Evolutionary conservation across 192 early-diverging fungal genomes (phyloP), one percentile per base, ranked within the genome.

Genomic region (Backusella tuberculispora): DNA sequence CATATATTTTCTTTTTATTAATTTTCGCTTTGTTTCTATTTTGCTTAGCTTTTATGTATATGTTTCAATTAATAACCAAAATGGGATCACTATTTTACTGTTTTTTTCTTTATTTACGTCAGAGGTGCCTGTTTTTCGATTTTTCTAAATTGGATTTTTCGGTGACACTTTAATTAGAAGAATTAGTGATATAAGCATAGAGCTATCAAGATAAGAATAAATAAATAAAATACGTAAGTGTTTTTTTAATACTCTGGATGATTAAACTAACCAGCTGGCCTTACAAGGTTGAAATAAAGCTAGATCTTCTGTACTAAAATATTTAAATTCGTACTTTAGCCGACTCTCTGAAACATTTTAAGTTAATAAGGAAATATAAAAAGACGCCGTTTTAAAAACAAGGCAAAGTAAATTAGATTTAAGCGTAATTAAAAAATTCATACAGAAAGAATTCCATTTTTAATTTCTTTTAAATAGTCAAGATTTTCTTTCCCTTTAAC

Each of bases 261-360:
- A 17, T 53, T 53, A 8, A 19, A 9, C 50, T 53, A 53, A 8
- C 50, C 50, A 17, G 10, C 8, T 53, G 50, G n/a, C n/a, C 50
- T 53, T 53, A 19, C 10, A 19, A 8, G 19, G 50, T 19, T 53
- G 50, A 53, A 53, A 53, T 53, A 53, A 9, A 53, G n/a, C 50
- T 53, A 53, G 50, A 53, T 19, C 50, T 53, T 19, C 10, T 17
- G 50, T 19, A 19, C 9, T 53, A 19, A 53, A 21, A 60, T 60
- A 60, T 60, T 60, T 60, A 60, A 60, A 60, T 60, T 60, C 53
- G 53, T 26, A 60, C 53, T 26, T 60, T 26, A 60, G 53, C 53
- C 53, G 53, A 13, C 53, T 60, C 6, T 60, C 26, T 60, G 53
- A 60, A 60, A 60, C 53, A 60, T 60, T 60, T 60, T 60, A 60